These are phyloP conservation scores for Pugionium cornutum DNA, from an alignment of 345 rosid genomes.

Conservation along the genomic window DNA sequence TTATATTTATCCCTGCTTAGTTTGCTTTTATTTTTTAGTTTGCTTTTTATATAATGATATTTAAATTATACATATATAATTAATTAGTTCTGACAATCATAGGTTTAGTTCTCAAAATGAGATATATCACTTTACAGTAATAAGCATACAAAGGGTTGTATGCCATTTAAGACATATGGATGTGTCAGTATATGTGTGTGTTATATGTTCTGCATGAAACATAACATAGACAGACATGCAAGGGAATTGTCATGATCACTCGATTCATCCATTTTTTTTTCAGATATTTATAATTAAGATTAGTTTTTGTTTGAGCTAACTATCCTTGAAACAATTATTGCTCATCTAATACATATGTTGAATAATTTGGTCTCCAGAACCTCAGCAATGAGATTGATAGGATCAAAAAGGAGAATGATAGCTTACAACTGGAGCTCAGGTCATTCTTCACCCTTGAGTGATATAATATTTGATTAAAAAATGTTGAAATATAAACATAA, in stretches of 20 bases:
- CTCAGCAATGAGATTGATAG: constrained; percentile 78
- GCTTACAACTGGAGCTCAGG: constrained; percentile 82
- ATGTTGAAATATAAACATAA: constrained; percentile 10
- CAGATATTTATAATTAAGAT: neutral
- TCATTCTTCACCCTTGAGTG: constrained; percentile 23
- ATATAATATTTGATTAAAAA: neutral
- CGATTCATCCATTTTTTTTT: neutral
- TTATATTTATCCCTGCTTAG: too few relatives aligned
- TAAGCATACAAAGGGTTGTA: constrained; percentile 25
- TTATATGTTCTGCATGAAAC: constrained; percentile 15
- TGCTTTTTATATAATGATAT: too few relatives aligned
- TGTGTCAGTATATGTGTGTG: neutral
- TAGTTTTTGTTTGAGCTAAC: neutral
- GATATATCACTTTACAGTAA: constrained; percentile 25
- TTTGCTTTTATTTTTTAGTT: too few relatives aligned
- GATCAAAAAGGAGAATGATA: constrained; percentile 81
- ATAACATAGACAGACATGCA: neutral
- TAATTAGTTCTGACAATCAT: constrained; percentile 22
- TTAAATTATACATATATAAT: too few relatives aligned
- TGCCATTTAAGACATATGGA: constrained; percentile 27
- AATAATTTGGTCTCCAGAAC: constrained; percentile 43
- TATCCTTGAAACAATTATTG: neutral
- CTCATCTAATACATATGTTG: constrained; percentile 4
- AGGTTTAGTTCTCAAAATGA: constrained; percentile 28
- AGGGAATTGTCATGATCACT: too few relatives aligned